A percentile compares a stretch with the other conserved stretches of the same genome.
phyloP scores from a whole-genome alignment of 345 rosid species.

The Rhizophora apiculata region DNA sequence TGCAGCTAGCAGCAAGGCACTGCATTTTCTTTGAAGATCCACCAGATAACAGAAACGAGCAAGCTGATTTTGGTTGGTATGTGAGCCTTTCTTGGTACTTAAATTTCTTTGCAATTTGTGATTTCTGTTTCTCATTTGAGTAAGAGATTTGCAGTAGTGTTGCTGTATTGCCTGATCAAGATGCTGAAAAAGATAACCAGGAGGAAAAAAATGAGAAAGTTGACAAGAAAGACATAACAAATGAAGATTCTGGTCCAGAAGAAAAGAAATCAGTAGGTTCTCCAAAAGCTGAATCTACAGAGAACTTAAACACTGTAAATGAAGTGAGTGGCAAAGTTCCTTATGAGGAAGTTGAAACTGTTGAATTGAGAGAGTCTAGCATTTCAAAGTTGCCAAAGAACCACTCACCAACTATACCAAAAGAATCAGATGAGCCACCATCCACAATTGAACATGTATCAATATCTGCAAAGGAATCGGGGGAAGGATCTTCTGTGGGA shows the following conservation, averaged over 20 bases:
- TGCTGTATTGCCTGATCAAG: slow-evolving; percentile 36
- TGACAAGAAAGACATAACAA: slow-evolving; percentile 31
- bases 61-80: slow-evolving; percentile 51
- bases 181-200: slow-evolving; percentile 35
- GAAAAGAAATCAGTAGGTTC: slow-evolving; percentile 42
- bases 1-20: slow-evolving; percentile 77
- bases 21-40: slow-evolving; percentile 91
- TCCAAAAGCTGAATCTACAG: slow-evolving; percentile 28
- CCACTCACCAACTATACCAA: slow-evolving; percentile 16
- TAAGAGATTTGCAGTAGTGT: slow-evolving; percentile 39
- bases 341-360: slow-evolving; percentile 31
- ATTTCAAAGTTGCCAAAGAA: slow-evolving; percentile 26
- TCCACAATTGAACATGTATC: slow-evolving; percentile 19
- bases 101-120: slow-evolving; percentile 13
- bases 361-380: slow-evolving; percentile 36
- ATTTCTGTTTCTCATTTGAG: slow-evolving; percentile 29
- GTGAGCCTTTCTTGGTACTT: slow-evolving; percentile 11
- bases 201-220: slow-evolving; percentile 35
- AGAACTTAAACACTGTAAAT: slow-evolving; percentile 24
- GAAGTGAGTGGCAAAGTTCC: slow-evolving; percentile 16
- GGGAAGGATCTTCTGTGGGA: slow-evolving; percentile 25
- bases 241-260: slow-evolving; percentile 42
- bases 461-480: slow-evolving; percentile 31
- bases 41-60: slow-evolving; percentile 58
- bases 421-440: slow-evolving; percentile 23